Base-by-base conservation (phyloP, 495 filamentous ascomycete species). In the Xylaria castorea region DNA sequence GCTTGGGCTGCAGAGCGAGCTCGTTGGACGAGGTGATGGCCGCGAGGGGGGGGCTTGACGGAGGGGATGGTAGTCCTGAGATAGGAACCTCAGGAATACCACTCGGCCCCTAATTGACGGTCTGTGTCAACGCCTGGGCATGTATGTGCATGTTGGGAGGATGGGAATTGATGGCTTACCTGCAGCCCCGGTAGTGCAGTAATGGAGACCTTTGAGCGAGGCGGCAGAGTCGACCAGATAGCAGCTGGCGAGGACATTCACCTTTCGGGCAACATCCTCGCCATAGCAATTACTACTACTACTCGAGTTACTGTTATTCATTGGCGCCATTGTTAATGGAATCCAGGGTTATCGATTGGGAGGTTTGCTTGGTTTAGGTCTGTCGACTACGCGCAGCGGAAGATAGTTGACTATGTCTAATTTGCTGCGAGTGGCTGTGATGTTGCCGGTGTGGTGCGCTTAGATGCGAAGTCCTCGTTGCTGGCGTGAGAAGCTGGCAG, bases 11-110 rank as follows among this genome's bases (percentile, higher is more conserved):
- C 80, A 88, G 85, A 78, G 87, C 89, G 79, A 87, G 84, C 79
- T 87, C 81, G 84, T 89, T 85, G 82, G 86, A 87, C 79, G 85
- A 81, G 71, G 87, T 88, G 79, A 89, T 80, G 74, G 89, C 88
- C 81, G 90, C 89, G 83, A 92, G 89, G 88, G 92, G 92, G 92
- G 93, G 93, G 87, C 93, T 94, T 91, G 86, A 86, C 73, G 89
- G 89, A 79, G 91, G 89, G 79, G 90, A 90, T 86, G 92, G 91
- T 79, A 89, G 85, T 85, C 92, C 87, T 84, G 83, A 85, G 78
- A 92, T 93, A 87, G 89, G 89, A 86, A 94, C 94, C 94, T 97
- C 93, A 96, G 94, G 93, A 91, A 92, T 93, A 92, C 93, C 93
- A 97, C 93, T 94, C 92, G 83, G 90, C 92, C 91, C 94, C 92